Evolutionary conservation across 139 green algal species (phyloP), one percentile per base, ranked within the genome.

Genomic region (Trebouxia sp.): DNA sequence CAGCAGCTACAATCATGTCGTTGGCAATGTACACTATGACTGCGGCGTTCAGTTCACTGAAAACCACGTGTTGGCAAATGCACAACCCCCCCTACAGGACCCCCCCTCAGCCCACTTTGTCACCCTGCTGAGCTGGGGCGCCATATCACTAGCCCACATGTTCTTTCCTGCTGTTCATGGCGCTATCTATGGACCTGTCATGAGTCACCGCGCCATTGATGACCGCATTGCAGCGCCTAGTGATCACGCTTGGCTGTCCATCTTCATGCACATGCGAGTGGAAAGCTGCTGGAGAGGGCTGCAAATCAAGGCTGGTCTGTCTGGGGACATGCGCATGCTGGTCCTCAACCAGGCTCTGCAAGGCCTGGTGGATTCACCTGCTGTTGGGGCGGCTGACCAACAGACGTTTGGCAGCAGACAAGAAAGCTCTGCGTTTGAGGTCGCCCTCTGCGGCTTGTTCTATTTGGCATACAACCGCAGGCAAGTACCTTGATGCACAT

Each of bases 21-120:
- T 70, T n/a, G 58, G 58, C 12, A 12, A 15, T 43, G 58, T n/a
- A 1, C 58, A 70, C 58, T 70, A 42, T 38, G 58, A 70, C 58
- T 70, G 58, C 12, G 58, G 58, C 32, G 58, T 70, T 10, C 58
- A 70, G 32, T 70, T 70, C 58, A 70, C 30, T n/a, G 58, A 70
- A 32, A 32, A 70, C 35, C 58, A 70, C 26, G 30, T 42, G 1
- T 20, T 70, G 10, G 35, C 42, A 20, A 24, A 32, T 20, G 58
- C 58, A 26, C 58, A 70, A 32, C 58, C 58, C 42, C 58, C 58
- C 12, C 17, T 70, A 42, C 58, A 70, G 17, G 58, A 70, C 14
- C 58, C 58, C 17, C 30, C 58, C 30, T 70, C 58, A 22, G 58
- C 58, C 8, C 58, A 70, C 12, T 70, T 70, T 43, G 58, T 70